Base-by-base conservation (phyloP, 768 basidiomycete species). In the Termitomyces sp. region DNA sequence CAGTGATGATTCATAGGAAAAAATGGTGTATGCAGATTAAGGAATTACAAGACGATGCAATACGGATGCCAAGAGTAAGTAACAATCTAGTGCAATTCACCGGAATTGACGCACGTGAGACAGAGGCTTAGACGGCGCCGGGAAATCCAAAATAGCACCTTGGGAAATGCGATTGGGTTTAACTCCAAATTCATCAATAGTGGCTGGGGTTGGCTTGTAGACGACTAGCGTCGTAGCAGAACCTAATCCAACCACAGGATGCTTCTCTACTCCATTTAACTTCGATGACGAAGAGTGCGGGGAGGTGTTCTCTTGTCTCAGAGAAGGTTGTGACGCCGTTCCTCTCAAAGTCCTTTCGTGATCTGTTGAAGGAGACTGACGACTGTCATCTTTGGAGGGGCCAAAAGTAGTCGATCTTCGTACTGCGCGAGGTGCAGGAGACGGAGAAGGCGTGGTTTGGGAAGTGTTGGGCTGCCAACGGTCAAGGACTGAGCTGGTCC, bases 81-180 rank as follows among this genome's bases (percentile, higher is more conserved):
- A 84, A 78, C 67, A 70, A n/a, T 76, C 73, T 67, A 60, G 70
- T 68, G 60, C 65, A 64, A 66, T 76, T 82, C 76, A 83, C 84
- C 86, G 76, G 77, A 84, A 82, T 77, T 81, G 80, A 91, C 89
- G 88, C 83, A 92, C 89, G 84, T 92, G 89, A 72, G 81, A 85
- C 76, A 91, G 71, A 62, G 89, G 85, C 60, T 82, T 78, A 58
- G 80, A 70, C 50, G 82, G 74, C 39, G 73, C 64, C 56, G 78
- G 76, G 56, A 76, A 63, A 54, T 69, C 67, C 53, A 70, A 57
- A 56, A 68, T 56, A 47, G 56, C 57, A 15, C 54, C 51, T 27
- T 33, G 43, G 7, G 61, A 42, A 52, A 56, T 45, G 57, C 56
- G 35, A 53, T 65, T 58, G 15, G 64, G 70, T 64, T 74, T 75